Evolutionary conservation across 2,329 filamentous ascomycete genomes (phyloP).

Genomic region (Phialophora expanda): DNA sequence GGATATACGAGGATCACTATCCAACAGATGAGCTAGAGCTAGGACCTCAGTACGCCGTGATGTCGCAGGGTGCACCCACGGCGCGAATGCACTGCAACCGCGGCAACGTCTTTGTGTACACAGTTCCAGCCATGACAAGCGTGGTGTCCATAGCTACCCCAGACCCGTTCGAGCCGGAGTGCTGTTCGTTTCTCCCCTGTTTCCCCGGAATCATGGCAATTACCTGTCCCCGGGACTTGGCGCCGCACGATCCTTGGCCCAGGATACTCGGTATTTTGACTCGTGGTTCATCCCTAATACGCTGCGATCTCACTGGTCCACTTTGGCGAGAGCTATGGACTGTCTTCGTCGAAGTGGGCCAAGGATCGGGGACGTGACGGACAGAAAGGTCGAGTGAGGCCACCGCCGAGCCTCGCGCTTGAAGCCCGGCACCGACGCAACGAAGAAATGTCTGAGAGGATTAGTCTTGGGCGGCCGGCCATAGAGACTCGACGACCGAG

Average conservation of each 20-base stretch:
- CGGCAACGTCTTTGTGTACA: background rate
- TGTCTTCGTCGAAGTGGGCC: background rate
- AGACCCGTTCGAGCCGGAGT: background rate
- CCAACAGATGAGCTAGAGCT: conserved; percentile 6
- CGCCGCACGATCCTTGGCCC: background rate
- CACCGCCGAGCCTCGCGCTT: background rate
- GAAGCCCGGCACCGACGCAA: background rate
- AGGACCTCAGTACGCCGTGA: background rate
- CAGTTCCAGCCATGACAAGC: too few species aligned
- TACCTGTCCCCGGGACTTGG: background rate
- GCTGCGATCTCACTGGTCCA: background rate
- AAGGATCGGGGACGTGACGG: background rate
- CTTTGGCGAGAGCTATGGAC: background rate
- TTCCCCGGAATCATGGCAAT: background rate
- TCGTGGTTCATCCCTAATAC: background rate
- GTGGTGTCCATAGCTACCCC: background rate
- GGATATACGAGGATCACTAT: conserved; percentile 6
- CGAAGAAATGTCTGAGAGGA: background rate
- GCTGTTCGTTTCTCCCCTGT: background rate
- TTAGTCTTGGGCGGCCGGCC: background rate
- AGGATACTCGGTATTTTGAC: background rate
- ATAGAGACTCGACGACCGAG: background rate
- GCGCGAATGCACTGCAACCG: background rate
- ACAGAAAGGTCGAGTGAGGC: background rate
- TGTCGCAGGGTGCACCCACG: background rate